A percentile compares a stretch with the other conserved stretches of the same genome.
These are phyloP conservation scores for Nannochloris sp. DNA, from an alignment of 139 green algal genomes.

Conservation along the genomic window DNA sequence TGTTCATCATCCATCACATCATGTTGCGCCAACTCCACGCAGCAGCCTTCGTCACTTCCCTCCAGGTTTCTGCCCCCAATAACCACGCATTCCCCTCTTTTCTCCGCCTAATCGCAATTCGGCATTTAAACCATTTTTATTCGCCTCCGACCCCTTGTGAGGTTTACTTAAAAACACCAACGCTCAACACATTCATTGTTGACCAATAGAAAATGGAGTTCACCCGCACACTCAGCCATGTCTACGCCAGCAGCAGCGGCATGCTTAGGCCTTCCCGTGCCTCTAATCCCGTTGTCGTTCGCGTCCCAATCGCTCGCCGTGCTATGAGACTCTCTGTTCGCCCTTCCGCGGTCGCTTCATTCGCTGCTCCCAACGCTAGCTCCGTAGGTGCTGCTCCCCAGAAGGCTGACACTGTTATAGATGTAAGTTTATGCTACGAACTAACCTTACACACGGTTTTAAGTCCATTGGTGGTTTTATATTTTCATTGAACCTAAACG, in stretches of 20 bases:
- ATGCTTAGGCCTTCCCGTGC: neutral
- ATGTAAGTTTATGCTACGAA: neutral
- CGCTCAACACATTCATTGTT: too few species aligned
- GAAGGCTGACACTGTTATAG: neutral
- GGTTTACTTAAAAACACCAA: too few species aligned
- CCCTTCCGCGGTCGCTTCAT: neutral
- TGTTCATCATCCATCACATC: too few species aligned
- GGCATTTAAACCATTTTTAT: too few species aligned
- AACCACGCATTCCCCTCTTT: too few species aligned
- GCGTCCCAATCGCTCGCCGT: neutral
- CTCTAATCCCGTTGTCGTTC: neutral
- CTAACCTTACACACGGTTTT: neutral
- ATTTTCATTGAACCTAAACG: neutral
- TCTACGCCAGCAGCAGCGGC: conserved; percentile 1
- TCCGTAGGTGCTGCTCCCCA: neutral
- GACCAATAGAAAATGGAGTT: neutral
- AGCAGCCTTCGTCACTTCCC: too few species aligned
- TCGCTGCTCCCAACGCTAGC: neutral
- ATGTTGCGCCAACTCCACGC: too few species aligned
- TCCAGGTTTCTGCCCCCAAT: too few species aligned
- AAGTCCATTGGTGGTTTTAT: neutral
- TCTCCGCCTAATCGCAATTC: too few species aligned
- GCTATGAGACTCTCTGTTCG: neutral
- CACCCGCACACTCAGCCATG: neutral
- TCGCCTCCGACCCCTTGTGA: too few species aligned